These are phyloP conservation scores for Pythium periplocum DNA, from an alignment of 352 stramenopile genomes.

Conservation along the genomic window DNA sequence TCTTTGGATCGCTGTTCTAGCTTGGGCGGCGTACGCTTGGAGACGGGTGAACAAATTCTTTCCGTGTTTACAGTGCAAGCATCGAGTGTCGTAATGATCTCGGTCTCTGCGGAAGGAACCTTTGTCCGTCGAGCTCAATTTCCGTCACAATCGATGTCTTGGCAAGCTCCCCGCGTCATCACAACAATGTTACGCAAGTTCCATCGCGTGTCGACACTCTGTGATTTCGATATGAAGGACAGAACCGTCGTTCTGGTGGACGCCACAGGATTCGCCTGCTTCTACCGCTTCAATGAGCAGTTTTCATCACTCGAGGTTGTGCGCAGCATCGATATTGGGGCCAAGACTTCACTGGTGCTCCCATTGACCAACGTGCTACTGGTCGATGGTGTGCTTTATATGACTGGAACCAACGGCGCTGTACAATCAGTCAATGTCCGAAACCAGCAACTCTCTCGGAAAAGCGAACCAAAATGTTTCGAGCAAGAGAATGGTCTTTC, in stretches of 20 bases:
- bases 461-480: not conserved
- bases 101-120: not conserved
- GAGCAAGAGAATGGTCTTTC: not conserved
- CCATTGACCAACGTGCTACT: conserved; percentile 12
- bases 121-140: not conserved
- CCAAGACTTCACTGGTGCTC: conserved; percentile 14
- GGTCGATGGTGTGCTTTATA: conserved; percentile 19
- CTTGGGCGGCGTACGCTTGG: not conserved
- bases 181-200: not conserved
- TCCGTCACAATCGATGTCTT: not conserved
- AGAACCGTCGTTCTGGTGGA: conserved; percentile 3
- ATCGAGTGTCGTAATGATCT: not conserved
- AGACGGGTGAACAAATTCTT: not conserved
- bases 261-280: not conserved
- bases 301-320: conserved; percentile 10
- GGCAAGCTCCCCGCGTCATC: not conserved
- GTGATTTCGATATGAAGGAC: conserved; percentile 10
- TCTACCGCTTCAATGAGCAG: conserved; percentile 6
- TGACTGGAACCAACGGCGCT: conserved; percentile 23
- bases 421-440: conserved; percentile 38
- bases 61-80: not conserved
- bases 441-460: conserved; percentile 41
- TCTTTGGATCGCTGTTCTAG: no score
- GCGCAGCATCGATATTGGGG: conserved; percentile 4
- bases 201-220: not conserved